Base-by-base conservation (phyloP, 257 asterid species). In the Nicotiana undulata region DNA sequence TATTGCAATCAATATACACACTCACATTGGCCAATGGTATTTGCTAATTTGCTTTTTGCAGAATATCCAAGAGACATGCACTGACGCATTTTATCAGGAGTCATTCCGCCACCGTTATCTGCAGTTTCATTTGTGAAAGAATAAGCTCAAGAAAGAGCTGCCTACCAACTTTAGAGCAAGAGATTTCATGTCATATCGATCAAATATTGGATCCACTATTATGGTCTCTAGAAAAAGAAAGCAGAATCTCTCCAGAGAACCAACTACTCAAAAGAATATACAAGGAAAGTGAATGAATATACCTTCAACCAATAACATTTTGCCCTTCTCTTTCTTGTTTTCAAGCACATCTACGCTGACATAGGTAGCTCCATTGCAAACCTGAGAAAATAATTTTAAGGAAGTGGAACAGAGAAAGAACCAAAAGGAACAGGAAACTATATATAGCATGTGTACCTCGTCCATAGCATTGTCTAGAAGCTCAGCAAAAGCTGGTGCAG, bases 21-120 rank as follows among this genome's bases (percentile, higher is more conserved):
- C 95, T 81, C 67, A 94, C 98, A 94, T 85, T 94, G 98, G 32
- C 98, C 98, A 24, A 94, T 94, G 15, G 95, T 89, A 83, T 90
- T 89, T 2, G 89, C 85, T 79, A 87, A 77, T 85, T 88, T 90
- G 90, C 93, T 92, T 66, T 94, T 94, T 0, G 88, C 93, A 6
- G 98, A 93, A 85, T 93, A 94, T 46, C 98, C 98, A 0, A 94
- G 86, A 79, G 96, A 90, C 97, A 93, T 92, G 91, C 98, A 94
- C 31, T 86, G 89, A 0, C 98, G 89, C 89, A 94, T 86, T 81
- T 87, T 88, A 24, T 90, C 92, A 2, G 98, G 97, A 61, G 84
- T 82, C 98, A 94, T 94, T 34, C 98, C 98, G 18, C 98, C 97
- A 1, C 97, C 98, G 75, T 94, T 80, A 86, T 94, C 98, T 93